Evolutionary conservation across 805 yeast species (phyloP).

Genomic region (Pichia pseudocactophila): DNA sequence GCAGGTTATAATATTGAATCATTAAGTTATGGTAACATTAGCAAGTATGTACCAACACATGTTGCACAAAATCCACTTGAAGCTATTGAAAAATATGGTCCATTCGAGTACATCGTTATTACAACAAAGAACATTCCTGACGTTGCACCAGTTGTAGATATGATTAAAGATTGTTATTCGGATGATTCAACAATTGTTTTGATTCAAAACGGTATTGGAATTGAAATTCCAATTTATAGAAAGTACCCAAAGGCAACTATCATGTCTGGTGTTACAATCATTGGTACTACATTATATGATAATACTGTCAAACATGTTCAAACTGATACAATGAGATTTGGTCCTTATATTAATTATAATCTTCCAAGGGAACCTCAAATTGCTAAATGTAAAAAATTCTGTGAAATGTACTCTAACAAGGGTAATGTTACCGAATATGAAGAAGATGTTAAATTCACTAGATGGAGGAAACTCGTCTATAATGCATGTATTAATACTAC

Average conservation of each 20-base stretch:
- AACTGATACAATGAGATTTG: conserved; percentile 24
- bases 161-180: conserved; percentile 26
- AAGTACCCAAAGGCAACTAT: conserved; percentile 28
- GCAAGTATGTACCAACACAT: conserved; percentile 46
- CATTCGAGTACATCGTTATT: conserved; percentile 30
- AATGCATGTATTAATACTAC: conserved; percentile 39
- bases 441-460: conserved; percentile 28
- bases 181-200: conserved; percentile 27
- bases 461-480: conserved; percentile 39
- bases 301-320: conserved; percentile 26
- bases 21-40: conserved; percentile 46
- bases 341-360: conserved; percentile 29
- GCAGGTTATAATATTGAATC: conserved; percentile 34
- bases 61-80: conserved; percentile 24
- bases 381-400: conserved; percentile 23
- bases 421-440: conserved; percentile 23
- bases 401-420: conserved; percentile 26
- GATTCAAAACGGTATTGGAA: conserved; percentile 33
- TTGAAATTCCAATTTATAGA: conserved; percentile 26
- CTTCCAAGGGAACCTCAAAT: conserved; percentile 19
- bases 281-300: conserved; percentile 26
- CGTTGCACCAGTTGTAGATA: conserved; percentile 37
- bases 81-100: conserved; percentile 33
- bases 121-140: conserved; percentile 60
- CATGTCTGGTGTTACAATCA: conserved; percentile 32